Evolutionary conservation across 768 basidiomycete species (phyloP).

Genomic region (Boletus sp.): DNA sequence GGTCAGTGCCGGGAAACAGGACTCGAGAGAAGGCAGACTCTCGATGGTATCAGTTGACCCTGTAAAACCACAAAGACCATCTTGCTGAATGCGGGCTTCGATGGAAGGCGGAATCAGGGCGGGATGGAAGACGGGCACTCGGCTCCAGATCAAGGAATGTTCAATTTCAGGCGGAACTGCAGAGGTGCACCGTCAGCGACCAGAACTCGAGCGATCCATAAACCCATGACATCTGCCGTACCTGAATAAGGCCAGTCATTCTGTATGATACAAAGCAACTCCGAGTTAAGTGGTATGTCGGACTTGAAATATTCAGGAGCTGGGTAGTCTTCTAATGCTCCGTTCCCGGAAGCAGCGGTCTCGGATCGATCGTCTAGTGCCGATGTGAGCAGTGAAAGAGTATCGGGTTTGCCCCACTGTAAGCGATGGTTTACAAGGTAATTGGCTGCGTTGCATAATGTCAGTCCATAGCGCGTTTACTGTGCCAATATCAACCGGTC

Average conservation of each 20-base stretch:
- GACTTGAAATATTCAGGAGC: slow-evolving; percentile 61
- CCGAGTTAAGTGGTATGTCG: slow-evolving; percentile 45
- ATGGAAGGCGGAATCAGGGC: slow-evolving; percentile 50
- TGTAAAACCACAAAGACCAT: slow-evolving; percentile 83
- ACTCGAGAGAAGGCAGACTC: slow-evolving; percentile 54
- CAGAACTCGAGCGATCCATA: not conserved
- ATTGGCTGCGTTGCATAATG: slow-evolving; percentile 43
- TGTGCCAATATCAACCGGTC: not conserved
- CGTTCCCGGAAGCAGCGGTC: slow-evolving; percentile 15
- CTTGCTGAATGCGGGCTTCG: slow-evolving; percentile 57
- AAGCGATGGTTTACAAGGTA: slow-evolving; percentile 68
- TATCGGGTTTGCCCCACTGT: slow-evolving; percentile 73
- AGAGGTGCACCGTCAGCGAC: not conserved
- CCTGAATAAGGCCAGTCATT: slow-evolving; percentile 92
- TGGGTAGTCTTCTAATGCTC: not conserved
- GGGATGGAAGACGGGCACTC: slow-evolving; percentile 65
- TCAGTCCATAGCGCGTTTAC: not conserved
- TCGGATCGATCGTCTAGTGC: slow-evolving; percentile 38
- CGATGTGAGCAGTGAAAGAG: slow-evolving; percentile 57
- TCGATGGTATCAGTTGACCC: slow-evolving; percentile 53
- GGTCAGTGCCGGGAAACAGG: slow-evolving; percentile 57
- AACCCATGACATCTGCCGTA: slow-evolving; percentile 25
- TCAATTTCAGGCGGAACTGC: slow-evolving; percentile 68
- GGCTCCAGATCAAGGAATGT: slow-evolving; percentile 76
- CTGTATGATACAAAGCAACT: slow-evolving; percentile 64